These are phyloP conservation scores for Aureobasidium melanogenum DNA, from an alignment of 2,329 filamentous ascomycete genomes.

Conservation along the genomic window DNA sequence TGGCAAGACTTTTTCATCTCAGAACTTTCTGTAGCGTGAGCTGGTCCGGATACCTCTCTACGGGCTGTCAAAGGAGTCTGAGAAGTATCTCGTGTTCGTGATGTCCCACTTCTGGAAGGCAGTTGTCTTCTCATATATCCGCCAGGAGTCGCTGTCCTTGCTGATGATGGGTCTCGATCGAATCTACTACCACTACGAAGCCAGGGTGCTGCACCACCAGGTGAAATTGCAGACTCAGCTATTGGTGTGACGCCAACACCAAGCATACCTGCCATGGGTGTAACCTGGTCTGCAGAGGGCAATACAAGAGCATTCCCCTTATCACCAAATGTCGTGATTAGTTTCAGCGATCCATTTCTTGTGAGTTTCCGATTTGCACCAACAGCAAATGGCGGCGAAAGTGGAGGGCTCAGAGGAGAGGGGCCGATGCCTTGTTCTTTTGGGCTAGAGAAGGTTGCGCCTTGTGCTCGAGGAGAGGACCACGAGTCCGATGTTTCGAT, in stretches of 20 bases:
- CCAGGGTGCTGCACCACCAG: conserved; percentile 44
- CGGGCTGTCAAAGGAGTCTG: conserved; percentile 54
- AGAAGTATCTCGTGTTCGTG: conserved; percentile 45
- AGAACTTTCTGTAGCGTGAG: not conserved
- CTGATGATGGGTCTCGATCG: conserved; percentile 40
- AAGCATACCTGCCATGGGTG: conserved; percentile 54
- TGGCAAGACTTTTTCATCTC: conserved; percentile 9
- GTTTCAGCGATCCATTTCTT: conserved; percentile 76
- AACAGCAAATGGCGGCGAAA: conserved; percentile 61
- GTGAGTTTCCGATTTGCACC: conserved; percentile 48
- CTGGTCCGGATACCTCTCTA: conserved; percentile 35
- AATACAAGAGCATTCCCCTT: conserved; percentile 55
- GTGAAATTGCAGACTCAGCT: conserved; percentile 57
- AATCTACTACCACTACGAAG: conserved; percentile 23
- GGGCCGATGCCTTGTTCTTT: conserved; percentile 30
- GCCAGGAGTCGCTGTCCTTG: conserved; percentile 52
- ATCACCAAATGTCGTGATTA: conserved; percentile 82
- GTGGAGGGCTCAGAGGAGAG: conserved; percentile 52
- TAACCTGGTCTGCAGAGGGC: conserved; percentile 33
- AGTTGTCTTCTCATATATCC: conserved; percentile 57
- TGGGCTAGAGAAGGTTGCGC: conserved; percentile 48
- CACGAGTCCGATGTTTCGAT: conserved; percentile 78
- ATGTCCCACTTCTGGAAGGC: conserved; percentile 48
- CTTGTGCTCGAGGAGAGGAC: conserved; percentile 72
- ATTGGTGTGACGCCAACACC: conserved; percentile 77